phyloP scores from a whole-genome alignment of 2,329 filamentous ascomycete genomes.

The Drechslerella stenobrocha region DNA sequence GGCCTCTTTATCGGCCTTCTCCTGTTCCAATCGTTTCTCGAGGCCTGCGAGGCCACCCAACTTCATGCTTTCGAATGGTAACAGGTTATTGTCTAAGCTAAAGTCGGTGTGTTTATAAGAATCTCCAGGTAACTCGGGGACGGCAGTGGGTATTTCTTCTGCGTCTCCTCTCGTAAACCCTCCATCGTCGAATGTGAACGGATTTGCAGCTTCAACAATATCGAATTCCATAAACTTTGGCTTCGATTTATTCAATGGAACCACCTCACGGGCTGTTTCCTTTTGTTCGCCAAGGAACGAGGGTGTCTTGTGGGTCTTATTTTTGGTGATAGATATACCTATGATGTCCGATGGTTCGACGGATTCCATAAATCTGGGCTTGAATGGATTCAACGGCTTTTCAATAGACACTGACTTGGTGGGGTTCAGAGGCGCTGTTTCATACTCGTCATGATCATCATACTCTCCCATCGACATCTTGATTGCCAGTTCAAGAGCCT shows the following conservation, averaged over 20 bases:
- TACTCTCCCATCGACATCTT: constrained; percentile 30
- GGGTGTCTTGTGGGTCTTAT: not conserved
- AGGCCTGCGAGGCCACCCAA: constrained; percentile 48
- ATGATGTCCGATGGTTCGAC: constrained; percentile 6
- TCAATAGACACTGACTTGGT: not conserved
- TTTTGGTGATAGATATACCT: not conserved
- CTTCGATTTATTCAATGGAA: constrained; percentile 12
- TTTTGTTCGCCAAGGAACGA: not conserved
- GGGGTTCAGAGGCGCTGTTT: not conserved
- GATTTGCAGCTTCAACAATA: constrained; percentile 4
- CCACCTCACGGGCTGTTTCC: not conserved
- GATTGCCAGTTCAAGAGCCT: constrained; percentile 46
- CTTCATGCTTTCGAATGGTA: constrained; percentile 52
- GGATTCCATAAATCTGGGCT: constrained; percentile 31
- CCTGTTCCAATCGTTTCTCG: constrained; percentile 50
- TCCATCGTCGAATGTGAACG: constrained; percentile 33
- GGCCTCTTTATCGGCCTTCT: constrained; percentile 55
- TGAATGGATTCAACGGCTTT: constrained; percentile 20
- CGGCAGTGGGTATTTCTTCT: constrained; percentile 24
- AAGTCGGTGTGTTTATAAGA: constrained; percentile 56
- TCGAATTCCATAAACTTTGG: constrained; percentile 3
- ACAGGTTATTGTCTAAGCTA: constrained; percentile 65
- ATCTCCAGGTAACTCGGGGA: constrained; percentile 56
- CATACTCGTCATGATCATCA: constrained; percentile 5
- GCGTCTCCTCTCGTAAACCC: constrained; percentile 25